phyloP scores from a whole-genome alignment of 2,329 filamentous ascomycete species.

The Esteya vermicola region DNA sequence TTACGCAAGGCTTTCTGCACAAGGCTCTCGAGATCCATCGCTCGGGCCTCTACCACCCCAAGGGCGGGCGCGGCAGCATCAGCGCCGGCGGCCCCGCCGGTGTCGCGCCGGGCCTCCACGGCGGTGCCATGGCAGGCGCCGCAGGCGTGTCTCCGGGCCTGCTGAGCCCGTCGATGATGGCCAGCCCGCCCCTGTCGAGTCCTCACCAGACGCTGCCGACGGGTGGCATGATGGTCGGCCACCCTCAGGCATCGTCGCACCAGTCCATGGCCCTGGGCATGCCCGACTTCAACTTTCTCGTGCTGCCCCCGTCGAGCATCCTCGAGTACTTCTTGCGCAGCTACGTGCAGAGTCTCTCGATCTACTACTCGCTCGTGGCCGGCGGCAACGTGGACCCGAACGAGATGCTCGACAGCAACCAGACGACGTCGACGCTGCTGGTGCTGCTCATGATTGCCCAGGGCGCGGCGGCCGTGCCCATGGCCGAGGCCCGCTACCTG shows the following conservation, averaged over 20 bases:
- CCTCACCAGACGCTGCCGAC: too few species aligned
- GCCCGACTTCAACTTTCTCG: conserved; percentile 47
- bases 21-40: conserved; percentile 57
- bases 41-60: conserved; percentile 24
- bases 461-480: conserved; percentile 52
- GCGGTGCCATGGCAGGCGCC: too few species aligned
- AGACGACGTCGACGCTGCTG: conserved; percentile 49
- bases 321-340: conserved; percentile 53
- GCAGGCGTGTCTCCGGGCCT: too few species aligned
- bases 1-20: conserved; percentile 55
- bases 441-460: conserved; percentile 61
- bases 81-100: too few species aligned
- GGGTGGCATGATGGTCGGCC: too few species aligned
- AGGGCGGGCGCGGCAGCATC: conserved; percentile 19
- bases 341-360: conserved; percentile 50
- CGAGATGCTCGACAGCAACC: conserved; percentile 51
- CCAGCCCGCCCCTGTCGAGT: too few species aligned
- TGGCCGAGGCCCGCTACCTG: conserved; percentile 48
- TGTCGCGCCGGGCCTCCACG: too few species aligned
- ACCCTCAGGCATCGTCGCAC: too few species aligned
- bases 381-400: conserved; percentile 50
- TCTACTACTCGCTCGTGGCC: conserved; percentile 50
- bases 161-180: too few species aligned
- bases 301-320: conserved; percentile 50
- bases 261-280: too few species aligned